These are phyloP conservation scores for Ogataea ganodermae DNA, from an alignment of 805 yeast species.

Conservation along the genomic window DNA sequence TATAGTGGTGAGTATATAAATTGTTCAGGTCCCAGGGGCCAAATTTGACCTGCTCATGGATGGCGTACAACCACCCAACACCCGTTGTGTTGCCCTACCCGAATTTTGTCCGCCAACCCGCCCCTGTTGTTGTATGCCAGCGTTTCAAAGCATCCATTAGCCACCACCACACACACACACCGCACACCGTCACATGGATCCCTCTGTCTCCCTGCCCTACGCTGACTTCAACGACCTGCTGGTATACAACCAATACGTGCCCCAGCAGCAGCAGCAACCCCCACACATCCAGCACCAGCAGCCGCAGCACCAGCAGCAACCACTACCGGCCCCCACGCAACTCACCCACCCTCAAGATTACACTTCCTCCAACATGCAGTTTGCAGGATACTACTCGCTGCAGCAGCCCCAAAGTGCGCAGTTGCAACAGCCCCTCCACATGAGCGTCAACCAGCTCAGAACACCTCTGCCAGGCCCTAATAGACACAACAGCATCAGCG, in stretches of 20 bases:
- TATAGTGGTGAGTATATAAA: conserved; percentile 5
- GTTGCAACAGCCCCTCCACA: conserved; percentile 3
- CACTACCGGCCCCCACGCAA: conserved; percentile 4
- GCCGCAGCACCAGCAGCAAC: neutral
- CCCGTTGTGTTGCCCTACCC: neutral
- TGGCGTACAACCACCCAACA: neutral
- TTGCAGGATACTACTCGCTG: conserved; percentile 2
- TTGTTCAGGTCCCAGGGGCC: conserved; percentile 5
- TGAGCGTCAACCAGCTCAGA: conserved; percentile 4
- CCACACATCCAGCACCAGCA: conserved; percentile 1
- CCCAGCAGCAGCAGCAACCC: conserved; percentile 13
- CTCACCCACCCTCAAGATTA: conserved; percentile 4
- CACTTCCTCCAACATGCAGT: conserved; percentile 2
- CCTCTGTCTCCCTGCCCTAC: conserved; percentile 15
- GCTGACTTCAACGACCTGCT: conserved; percentile 18
- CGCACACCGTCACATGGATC: too few relatives aligned
- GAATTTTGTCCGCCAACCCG: neutral
- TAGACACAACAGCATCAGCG: conserved; percentile 7
- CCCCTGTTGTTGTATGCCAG: neutral
- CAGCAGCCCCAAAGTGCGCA: conserved; percentile 1
- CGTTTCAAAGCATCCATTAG: neutral
- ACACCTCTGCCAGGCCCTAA: neutral
- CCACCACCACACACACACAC: neutral
- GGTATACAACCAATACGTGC: conserved; percentile 16
- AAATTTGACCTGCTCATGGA: neutral